Percentiles rank a stretch among this genome's conserved stretches.
Conservation (phyloP, 169 alveolate species). For the Eimeria maxima region DNA sequence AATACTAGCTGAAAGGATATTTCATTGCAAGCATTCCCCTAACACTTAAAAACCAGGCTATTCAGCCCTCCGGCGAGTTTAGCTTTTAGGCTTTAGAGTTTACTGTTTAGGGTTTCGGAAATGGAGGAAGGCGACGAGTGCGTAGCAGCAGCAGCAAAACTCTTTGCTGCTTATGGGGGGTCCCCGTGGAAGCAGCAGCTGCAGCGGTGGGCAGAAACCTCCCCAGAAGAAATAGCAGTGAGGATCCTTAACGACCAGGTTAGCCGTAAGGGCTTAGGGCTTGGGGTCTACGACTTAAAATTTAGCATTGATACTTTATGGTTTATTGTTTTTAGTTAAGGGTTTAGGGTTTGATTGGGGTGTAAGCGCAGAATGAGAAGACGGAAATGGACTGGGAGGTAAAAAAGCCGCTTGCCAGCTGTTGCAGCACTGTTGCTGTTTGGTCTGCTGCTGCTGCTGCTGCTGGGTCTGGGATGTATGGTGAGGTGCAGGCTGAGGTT, state of each 20-base stretch:
- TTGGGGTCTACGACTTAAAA: neutral
- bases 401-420: no score
- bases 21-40: no score
- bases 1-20: no score
- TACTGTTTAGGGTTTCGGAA: neutral
- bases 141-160: neutral
- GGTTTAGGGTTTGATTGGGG: no score
- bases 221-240: neutral
- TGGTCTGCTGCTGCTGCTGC: no score
- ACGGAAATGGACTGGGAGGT: no score
- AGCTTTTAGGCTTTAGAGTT: conserved; percentile 27
- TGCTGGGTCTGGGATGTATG: neutral
- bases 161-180: conserved; percentile 25
- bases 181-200: conserved; percentile 52
- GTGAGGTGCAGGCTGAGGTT: neutral
- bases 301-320: neutral
- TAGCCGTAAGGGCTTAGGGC: neutral
- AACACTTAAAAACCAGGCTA: neutral
- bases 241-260: neutral
- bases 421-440: no score
- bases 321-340: neutral
- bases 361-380: no score
- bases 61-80: neutral
- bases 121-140: conserved; percentile 31
- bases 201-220: neutral